Base-by-base conservation (phyloP, 345 rosid genomes). In the Linum usitatissimum region DNA sequence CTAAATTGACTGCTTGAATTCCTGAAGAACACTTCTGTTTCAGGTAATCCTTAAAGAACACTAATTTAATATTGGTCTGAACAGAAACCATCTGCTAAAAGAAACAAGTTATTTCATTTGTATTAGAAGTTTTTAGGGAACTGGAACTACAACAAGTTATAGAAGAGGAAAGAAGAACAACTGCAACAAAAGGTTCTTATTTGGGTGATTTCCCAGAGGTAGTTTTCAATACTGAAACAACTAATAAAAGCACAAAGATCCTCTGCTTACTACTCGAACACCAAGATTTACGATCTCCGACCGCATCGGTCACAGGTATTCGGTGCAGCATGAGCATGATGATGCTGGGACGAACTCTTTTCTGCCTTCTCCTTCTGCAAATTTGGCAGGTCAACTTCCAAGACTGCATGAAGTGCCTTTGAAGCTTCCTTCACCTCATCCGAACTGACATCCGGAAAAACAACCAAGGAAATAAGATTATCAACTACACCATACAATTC, bases 261-360 rank as follows among this genome's bases (percentile, higher is more conserved):
- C 13, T 10, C 15, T 45, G 3, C 51, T 10, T 45, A 45, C 51
- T 45, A 13, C 15, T 45, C 10, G 13, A 45, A 45, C 51, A 45
- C 13, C 51, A 45, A 15, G 38, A 34, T 15, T 45, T 74, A 80
- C 78, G 76, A 68, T 66, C 67, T 77, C 57, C 98, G 71, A 28
- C 96, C 96, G 66, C 98, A 91, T 6, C 89, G 96, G 64, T 89
- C 86, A 9, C 96, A 92, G 18, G 67, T 68, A 14, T 72, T 59
- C 53, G 86, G 51, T 51, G 80, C 58, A 53, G 38, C 38, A 34
- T 34, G 38, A 34, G 38, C 4, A 1, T 45, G 80, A 17, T n/a
- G 69, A 64, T 28, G n/a, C n/a, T n/a, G 86, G 61, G 30, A 64
- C 48, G 55, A 72, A 78, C 3, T 84, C 74, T 73, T 76, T 57